phyloP scores from a whole-genome alignment of 1,284 basidiomycete genomes.

The Leccinum solheimii region DNA sequence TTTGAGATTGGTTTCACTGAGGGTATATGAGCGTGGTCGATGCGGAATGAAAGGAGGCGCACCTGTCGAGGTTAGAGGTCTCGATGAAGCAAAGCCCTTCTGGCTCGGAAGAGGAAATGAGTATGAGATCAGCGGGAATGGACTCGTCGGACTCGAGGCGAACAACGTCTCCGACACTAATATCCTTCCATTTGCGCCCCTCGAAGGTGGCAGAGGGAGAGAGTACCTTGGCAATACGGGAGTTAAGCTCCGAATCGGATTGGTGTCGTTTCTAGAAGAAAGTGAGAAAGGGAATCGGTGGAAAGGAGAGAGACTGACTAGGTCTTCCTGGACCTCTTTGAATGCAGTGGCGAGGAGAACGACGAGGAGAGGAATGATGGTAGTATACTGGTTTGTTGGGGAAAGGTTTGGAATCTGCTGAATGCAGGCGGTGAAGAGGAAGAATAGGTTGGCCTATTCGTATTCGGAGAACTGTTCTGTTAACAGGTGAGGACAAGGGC shows the following conservation, averaged over 20 bases:
- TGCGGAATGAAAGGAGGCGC: conserved; percentile 30
- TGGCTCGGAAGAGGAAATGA: conserved; percentile 90
- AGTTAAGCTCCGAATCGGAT: conserved; percentile 91
- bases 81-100: conserved; percentile 98
- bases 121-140: conserved; percentile 93
- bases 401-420: conserved; percentile 99
- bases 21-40: background rate
- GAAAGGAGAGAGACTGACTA: conserved; percentile 47
- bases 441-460: conserved; percentile 86
- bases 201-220: conserved; percentile 66
- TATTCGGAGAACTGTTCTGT: conserved; percentile 98
- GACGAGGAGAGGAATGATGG: conserved; percentile 87
- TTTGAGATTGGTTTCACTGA: conserved; percentile 96
- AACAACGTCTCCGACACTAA: conserved; percentile 90
- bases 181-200: conserved; percentile 84
- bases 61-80: conserved; percentile 97
- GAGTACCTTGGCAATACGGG: conserved; percentile 80
- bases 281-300: background rate
- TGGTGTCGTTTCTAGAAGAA: conserved; percentile 85
- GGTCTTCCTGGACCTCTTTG: conserved; percentile 95
- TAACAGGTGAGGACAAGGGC: conserved; percentile 15
- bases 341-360: conserved; percentile 95
- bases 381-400: conserved; percentile 94
- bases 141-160: conserved; percentile 91
- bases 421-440: conserved; percentile 97